Conservation (phyloP, 768 basidiomycete genomes). For the Pleurotus citrinopileatus region DNA sequence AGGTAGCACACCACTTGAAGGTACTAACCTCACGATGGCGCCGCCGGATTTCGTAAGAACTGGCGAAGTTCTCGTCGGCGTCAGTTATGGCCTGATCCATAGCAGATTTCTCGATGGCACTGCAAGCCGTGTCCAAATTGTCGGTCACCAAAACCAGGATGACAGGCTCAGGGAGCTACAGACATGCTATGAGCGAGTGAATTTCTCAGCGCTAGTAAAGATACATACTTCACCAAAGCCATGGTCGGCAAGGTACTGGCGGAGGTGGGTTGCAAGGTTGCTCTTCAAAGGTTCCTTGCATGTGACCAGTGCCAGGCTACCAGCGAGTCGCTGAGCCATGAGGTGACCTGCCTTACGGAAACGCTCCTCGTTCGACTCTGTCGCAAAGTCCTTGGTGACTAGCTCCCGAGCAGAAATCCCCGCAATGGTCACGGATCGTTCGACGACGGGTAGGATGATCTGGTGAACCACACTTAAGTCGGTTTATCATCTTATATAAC, state of each 20-base stretch:
- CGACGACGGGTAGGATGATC: slow-evolving; percentile 97
- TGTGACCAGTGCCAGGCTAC: slow-evolving; percentile 93
- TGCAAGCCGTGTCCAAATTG: slow-evolving; percentile 91
- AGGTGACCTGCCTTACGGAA: slow-evolving; percentile 88
- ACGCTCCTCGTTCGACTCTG: slow-evolving; percentile 87
- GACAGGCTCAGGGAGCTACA: slow-evolving; percentile 73
- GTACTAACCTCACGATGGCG: slow-evolving; percentile 78
- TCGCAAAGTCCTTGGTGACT: slow-evolving; percentile 93
- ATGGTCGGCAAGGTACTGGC: slow-evolving; percentile 78
- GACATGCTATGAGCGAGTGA: slow-evolving; percentile 11
- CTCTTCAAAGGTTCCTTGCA: slow-evolving; percentile 96
- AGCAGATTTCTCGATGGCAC: slow-evolving; percentile 94
- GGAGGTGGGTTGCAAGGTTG: slow-evolving; percentile 85
- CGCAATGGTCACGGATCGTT: slow-evolving; percentile 96
- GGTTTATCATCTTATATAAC: no score
- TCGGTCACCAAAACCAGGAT: slow-evolving; percentile 80
- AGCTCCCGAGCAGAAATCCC: slow-evolving; percentile 96
- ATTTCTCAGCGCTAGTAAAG: background rate
- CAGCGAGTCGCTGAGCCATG: slow-evolving; percentile 97
- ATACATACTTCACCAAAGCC: slow-evolving; percentile 79
- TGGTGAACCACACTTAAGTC: slow-evolving; percentile 24
- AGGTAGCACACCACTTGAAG: background rate
- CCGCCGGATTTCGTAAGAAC: slow-evolving; percentile 80
- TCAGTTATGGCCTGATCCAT: slow-evolving; percentile 94
- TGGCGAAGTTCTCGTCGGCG: slow-evolving; percentile 84